Percentiles rank a stretch among this genome's conserved stretches.
Conservation (phyloP, 2,329 filamentous ascomycete species). For the Paracoccidioides brasiliensis region DNA sequence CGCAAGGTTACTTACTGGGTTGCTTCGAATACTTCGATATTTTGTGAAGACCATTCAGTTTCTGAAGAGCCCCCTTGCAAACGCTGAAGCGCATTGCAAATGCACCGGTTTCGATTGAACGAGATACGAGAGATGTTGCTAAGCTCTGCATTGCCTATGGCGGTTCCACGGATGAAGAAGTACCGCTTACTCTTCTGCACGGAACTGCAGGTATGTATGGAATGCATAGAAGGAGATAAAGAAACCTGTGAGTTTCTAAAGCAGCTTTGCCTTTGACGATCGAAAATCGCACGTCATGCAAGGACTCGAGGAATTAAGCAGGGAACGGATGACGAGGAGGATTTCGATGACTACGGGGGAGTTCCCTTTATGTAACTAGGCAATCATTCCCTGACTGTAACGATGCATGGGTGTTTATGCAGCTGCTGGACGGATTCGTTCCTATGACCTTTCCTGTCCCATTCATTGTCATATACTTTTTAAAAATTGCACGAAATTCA, state of each 20-base stretch:
- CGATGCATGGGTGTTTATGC: background rate
- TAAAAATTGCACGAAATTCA: too few species aligned
- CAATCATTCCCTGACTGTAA: too few species aligned
- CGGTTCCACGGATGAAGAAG: background rate
- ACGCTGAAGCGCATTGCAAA: conserved; percentile 3
- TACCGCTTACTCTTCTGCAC: background rate
- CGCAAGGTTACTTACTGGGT: conserved; percentile 31
- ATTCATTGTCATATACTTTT: too few species aligned
- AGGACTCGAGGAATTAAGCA: background rate
- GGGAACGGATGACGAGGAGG: background rate
- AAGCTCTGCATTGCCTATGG: background rate
- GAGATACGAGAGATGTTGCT: background rate
- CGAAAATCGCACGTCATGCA: conserved; percentile 7
- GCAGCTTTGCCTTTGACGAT: conserved; percentile 6
- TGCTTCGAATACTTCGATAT: conserved; percentile 26
- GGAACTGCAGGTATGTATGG: background rate
- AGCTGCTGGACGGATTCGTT: background rate
- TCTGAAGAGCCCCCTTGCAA: conserved; percentile 17
- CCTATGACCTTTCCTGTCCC: too few species aligned
- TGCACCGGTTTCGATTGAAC: background rate
- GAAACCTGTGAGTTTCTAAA: background rate
- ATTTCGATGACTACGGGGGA: background rate
- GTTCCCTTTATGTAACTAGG: background rate
- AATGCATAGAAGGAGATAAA: background rate
- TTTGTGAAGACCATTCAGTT: conserved; percentile 20